Evolutionary conservation across 306 rosid genomes (phyloP), one percentile per base, ranked within the genome.

Genomic region (Hippophae gyantsensis): DNA sequence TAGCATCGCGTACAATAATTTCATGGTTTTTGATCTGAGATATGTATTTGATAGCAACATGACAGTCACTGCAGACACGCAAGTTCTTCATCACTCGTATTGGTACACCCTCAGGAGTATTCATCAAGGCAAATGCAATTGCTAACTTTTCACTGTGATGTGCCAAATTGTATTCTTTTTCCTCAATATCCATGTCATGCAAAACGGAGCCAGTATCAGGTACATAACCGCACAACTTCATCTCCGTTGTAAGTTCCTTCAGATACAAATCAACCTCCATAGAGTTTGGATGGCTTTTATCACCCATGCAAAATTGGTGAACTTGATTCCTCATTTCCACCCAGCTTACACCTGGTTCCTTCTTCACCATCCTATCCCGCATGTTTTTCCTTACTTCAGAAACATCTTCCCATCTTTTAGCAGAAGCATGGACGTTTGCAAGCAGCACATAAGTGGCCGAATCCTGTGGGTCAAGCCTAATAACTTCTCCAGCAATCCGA

Each of bases 131-230:
- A 74, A 92, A 92, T 64, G 85, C 88, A 74, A 87, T 61, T 18
- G 96, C 96, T 65, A 92, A 75, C 66, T 83, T 92, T 74, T 92
- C 99, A 68, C 96, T 85, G 68, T 85, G 93, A 50, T 83, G 85
- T 13, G 87, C 74, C 79, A 90, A 78, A 62, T 75, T 69, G 60
- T 83, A 69, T 70, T 87, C 96, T 79, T 87, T 87, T 79, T 87
- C 95, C 79, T 90, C 96, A 26, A 71, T 75, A 66, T 90, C 96
- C 96, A 83, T 87, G 77, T 90, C 98, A 69, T 85, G 84, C 76
- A 83, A 69, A 68, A 83, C 89, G 5, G 82, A 75, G 63, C 82
- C 68, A 42, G 74, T 79, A 75, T 90, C 92, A 25, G 96, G 98
- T 58, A 68, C 83, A 56, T 90, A 87, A 48, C 96, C 98, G 10